Base-by-base conservation (phyloP, 441 rosid species). In the Erysimum cheiri region DNA sequence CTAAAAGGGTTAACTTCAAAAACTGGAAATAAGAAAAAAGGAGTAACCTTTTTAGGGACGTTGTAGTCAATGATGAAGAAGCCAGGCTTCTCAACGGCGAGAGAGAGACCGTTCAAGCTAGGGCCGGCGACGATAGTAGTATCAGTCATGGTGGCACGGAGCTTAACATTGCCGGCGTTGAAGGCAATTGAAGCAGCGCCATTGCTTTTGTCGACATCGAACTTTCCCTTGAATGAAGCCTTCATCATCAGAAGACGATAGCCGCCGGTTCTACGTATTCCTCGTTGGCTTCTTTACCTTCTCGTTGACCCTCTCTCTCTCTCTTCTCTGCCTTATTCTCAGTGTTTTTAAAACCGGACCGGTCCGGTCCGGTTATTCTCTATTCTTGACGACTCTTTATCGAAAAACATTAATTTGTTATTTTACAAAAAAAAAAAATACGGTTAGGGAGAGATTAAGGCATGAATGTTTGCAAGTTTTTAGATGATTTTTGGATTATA, bases 21-120 rank as follows among this genome's bases (percentile, higher is more conserved):
- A 6, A 41, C 1, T 29, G 47, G 48, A 8, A 37, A 19, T 15
- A 24, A 22, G 19, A 17, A 4, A n/a, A 29, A 37, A 19, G 14
- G n/a, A 1, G 47, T 9, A 73, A 83, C 97, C 91, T 88, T 84
- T 69, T 81, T 89, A 71, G 98, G 96, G 71, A 94, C 89, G 79
- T 91, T 84, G 74, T 87, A 94, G 76, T 94, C 97, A 52, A 89
- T 52, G 77, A 83, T 85, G 82, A 94, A 91, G 85, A 75, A 90
- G 37, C 92, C 96, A 6, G 96, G 97, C 73, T 87, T 91, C 80
- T 94, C 97, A 26, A 85, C 84, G 59, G 86, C 83, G 26, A 94
- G 80, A 67, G 80, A 74, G 79, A 94, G 69, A 55, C 96, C 97
- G 75, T 84, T 88, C 63, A 94, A 77, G 82, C 82, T 84, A 61